These are phyloP conservation scores for Leishmania major DNA, from an alignment of 208 protist genomes.

Conservation along the genomic window DNA sequence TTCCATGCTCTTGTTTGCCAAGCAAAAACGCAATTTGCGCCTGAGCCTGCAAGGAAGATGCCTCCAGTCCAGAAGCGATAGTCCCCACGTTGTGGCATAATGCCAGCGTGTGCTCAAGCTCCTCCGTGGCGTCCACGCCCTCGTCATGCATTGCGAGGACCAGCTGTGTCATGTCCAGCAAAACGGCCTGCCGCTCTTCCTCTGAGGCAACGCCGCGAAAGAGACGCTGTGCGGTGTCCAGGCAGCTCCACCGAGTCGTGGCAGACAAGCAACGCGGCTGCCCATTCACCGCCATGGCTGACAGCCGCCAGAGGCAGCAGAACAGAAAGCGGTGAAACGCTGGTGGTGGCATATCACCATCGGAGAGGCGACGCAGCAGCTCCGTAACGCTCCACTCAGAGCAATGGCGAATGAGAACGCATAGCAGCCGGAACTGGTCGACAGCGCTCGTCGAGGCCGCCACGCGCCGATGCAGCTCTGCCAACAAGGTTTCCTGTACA, in stretches of 20 bases:
- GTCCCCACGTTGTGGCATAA: neutral
- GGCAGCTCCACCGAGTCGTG: conserved; percentile 13
- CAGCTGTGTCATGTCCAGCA: conserved; percentile 24
- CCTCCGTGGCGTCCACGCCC: neutral
- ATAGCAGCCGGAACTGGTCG: conserved; percentile 19
- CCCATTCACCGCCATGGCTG: neutral
- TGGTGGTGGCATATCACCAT: neutral
- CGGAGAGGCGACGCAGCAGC: conserved; percentile 10
- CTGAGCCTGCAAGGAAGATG: conserved; percentile 5
- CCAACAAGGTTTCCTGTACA: conserved; percentile 8
- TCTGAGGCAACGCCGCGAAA: conserved; percentile 13
- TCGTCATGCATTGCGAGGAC: neutral
- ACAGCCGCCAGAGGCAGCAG: conserved; percentile 20
- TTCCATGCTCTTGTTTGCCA: conserved; percentile 1
- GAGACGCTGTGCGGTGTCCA: conserved; percentile 3
- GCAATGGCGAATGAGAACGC: conserved; percentile 13
- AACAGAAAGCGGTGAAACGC: conserved; percentile 30
- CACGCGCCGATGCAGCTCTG: conserved; percentile 10
- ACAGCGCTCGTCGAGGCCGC: neutral
- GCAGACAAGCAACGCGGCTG: neutral
- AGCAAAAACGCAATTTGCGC: conserved; percentile 25
- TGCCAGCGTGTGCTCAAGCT: conserved; percentile 3
- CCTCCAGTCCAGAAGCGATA: neutral
- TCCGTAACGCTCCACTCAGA: conserved; percentile 27
- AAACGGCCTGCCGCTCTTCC: conserved; percentile 18